Evolutionary conservation across 257 asterid species (phyloP).

Genomic region (Salvia rosmarinus): DNA sequence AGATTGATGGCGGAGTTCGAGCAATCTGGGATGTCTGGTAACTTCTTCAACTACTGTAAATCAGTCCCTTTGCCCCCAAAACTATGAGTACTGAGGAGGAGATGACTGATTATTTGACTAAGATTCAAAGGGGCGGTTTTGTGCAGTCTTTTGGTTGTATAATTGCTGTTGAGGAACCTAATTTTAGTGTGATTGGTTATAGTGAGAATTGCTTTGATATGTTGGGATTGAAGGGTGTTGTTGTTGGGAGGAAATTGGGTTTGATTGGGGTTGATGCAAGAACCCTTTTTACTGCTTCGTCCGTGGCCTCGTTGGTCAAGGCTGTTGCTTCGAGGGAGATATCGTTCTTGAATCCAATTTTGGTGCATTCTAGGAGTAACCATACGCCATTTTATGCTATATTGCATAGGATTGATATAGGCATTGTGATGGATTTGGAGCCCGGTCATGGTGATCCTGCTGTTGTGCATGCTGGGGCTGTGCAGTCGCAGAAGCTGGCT

Average conservation of each 20-base stretch:
- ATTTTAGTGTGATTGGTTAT: conserved; percentile 44
- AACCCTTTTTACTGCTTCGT: conserved; percentile 51
- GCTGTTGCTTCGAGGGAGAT: conserved; percentile 47
- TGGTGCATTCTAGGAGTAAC: conserved; percentile 50
- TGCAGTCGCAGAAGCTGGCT: conserved; percentile 62
- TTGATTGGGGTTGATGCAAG: conserved; percentile 60
- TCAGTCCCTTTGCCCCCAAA: conserved; percentile 36
- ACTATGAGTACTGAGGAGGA: conserved; percentile 35
- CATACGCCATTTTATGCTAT: conserved; percentile 62
- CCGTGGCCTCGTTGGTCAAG: conserved; percentile 47
- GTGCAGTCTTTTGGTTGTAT: conserved; percentile 71
- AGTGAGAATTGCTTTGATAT: conserved; percentile 62
- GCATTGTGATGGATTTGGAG: conserved; percentile 71
- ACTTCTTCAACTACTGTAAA: conserved; percentile 49
- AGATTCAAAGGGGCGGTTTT: conserved; percentile 67
- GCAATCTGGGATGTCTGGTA: conserved; percentile 45
- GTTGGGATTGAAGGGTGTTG: conserved; percentile 44
- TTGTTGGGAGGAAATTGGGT: conserved; percentile 13
- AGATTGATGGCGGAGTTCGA: conserved; percentile 62
- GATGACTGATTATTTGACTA: conserved; percentile 49
- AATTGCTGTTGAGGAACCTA: conserved; percentile 54
- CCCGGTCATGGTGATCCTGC: conserved; percentile 59
- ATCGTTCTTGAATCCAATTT: conserved; percentile 63
- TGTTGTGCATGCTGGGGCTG: conserved; percentile 51
- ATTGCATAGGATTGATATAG: conserved; percentile 70